Percentiles rank a stretch among this genome's conserved stretches.
Evolutionary conservation across 2,329 filamentous ascomycete genomes (phyloP).

Genomic region (Ascochyta fabae): DNA sequence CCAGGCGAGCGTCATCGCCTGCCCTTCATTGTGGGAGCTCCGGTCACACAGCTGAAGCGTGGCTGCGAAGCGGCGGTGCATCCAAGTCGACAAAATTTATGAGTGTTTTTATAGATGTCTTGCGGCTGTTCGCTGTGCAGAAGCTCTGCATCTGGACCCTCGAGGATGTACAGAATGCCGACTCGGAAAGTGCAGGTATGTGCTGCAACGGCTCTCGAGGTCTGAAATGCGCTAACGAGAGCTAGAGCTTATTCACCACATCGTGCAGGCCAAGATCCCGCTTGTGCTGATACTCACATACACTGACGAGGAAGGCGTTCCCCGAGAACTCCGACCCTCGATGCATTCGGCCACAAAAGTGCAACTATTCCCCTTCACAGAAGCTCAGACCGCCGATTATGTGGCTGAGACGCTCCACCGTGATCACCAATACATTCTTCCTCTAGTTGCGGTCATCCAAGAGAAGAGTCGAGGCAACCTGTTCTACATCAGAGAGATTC

Average conservation of each 20-base stretch:
- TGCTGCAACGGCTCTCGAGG: not conserved
- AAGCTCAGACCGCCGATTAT: conserved; percentile 82
- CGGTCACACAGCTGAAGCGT: conserved; percentile 52
- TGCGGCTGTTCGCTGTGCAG: conserved; percentile 79
- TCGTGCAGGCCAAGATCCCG: conserved; percentile 78
- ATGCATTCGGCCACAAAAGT: conserved; percentile 65
- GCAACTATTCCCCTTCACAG: conserved; percentile 73
- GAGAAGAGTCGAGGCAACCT: conserved; percentile 89
- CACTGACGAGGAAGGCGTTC: conserved; percentile 50
- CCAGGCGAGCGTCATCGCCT: conserved; percentile 42
- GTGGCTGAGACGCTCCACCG: conserved; percentile 82
- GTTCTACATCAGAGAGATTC: conserved; percentile 90
- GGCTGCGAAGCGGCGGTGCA: conserved; percentile 54
- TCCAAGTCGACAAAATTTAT: conserved; percentile 73
- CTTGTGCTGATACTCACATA: conserved; percentile 73
- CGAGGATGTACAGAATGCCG: conserved; percentile 90
- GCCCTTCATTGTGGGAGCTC: conserved; percentile 46
- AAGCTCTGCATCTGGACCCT: conserved; percentile 89
- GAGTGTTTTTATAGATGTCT: conserved; percentile 85
- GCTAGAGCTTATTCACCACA: conserved; percentile 76
- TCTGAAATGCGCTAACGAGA: not conserved
- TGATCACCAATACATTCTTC: conserved; percentile 71
- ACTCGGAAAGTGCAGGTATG: conserved; percentile 73
- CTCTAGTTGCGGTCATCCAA: conserved; percentile 82
- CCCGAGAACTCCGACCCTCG: conserved; percentile 46